Base-by-base conservation (phyloP, 2,329 filamentous ascomycete species). In the Paraphoma sp. region DNA sequence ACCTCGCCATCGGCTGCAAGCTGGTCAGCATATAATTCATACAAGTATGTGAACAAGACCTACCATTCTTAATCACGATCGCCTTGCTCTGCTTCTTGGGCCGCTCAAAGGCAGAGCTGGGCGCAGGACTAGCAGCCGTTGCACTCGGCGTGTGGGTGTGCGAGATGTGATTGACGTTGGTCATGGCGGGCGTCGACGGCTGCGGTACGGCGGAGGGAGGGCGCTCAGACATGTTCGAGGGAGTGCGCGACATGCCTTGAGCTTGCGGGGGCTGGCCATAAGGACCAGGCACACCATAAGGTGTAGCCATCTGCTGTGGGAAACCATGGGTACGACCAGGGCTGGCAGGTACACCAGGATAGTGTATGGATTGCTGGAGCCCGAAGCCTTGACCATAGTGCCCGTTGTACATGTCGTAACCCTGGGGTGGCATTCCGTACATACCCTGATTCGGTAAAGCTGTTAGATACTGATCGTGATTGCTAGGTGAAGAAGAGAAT, bases 1-100 rank as follows among this genome's bases (percentile, higher is more conserved):
- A 87, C 86, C 72, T 95, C 92, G 60, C 92, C 93, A 53, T 89
- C 85, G 30, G 89, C 85, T 70, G 91, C 90, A 81, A 91, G 95
- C 81, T 97, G 96, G 29, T 58, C 16, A 56, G 47, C n/a, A 16
- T 42, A 11, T 11, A 8, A 5, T 30, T 7, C 29, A n/a, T 18
- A 18, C 17, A 23, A 3, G 4, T 10, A 16, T 12, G 28, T 7
- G 23, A 14, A 18, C 16, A 33, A 11, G 28, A 50, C 45, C 23
- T 54, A 52, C 41, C 36, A 70, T 92, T 91, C 82, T 92, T 96
- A 82, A 97, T 97, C 47, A 88, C 83, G 63, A 97, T 90, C 1
- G 89, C 88, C 46, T 87, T 88, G 76, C 86, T 92, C 82, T 89
- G 91, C 48, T 81, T 68, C 83, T 86, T 73, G 14, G 77, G 88